A percentile compares a stretch with the other conserved stretches of the same genome.
Evolutionary conservation across 2,329 filamentous ascomycete species (phyloP).

Genomic region (Stachybotrys elegans): DNA sequence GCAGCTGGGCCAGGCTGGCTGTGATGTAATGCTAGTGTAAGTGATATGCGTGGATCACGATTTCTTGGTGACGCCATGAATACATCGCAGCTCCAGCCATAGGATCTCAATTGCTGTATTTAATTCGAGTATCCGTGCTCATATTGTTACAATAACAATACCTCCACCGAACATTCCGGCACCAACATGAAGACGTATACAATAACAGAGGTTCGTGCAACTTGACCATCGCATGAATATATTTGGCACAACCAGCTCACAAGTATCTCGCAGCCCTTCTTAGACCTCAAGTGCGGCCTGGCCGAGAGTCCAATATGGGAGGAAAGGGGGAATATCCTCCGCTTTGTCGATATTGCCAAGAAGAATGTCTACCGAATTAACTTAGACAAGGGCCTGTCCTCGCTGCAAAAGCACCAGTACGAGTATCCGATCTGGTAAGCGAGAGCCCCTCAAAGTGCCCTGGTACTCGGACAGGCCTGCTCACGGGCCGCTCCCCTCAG

Average conservation of each 20-base stretch:
- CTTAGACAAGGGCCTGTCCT: slow-evolving; percentile 8
- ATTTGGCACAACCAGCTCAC: too few species aligned
- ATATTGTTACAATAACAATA: too few species aligned
- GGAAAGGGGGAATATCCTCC: slow-evolving; percentile 10
- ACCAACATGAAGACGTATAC: slow-evolving; percentile 9
- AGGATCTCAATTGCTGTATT: too few species aligned
- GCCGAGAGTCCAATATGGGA: slow-evolving; percentile 12
- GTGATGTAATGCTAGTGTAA: too few species aligned
- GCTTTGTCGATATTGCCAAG: slow-evolving; percentile 13
- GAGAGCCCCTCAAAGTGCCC: background rate
- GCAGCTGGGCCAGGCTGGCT: too few species aligned
- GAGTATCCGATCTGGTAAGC: slow-evolving; percentile 11
- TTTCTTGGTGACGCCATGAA: too few species aligned
- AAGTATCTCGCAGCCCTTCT: slow-evolving; percentile 9
- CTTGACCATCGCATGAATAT: too few species aligned
- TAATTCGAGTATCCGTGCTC: too few species aligned
- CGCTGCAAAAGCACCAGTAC: slow-evolving; percentile 8
- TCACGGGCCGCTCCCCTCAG: slow-evolving; percentile 3
- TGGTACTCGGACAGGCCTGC: too few species aligned
- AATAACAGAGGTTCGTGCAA: slow-evolving; percentile 9
- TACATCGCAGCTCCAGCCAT: too few species aligned
- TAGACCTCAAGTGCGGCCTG: slow-evolving; percentile 12
- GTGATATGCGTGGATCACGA: too few species aligned
- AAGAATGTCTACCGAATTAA: slow-evolving; percentile 10
- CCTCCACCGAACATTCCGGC: too few species aligned